phyloP scores from a whole-genome alignment of 2,329 filamentous ascomycete species.

The Penicillium occitanis region DNA sequence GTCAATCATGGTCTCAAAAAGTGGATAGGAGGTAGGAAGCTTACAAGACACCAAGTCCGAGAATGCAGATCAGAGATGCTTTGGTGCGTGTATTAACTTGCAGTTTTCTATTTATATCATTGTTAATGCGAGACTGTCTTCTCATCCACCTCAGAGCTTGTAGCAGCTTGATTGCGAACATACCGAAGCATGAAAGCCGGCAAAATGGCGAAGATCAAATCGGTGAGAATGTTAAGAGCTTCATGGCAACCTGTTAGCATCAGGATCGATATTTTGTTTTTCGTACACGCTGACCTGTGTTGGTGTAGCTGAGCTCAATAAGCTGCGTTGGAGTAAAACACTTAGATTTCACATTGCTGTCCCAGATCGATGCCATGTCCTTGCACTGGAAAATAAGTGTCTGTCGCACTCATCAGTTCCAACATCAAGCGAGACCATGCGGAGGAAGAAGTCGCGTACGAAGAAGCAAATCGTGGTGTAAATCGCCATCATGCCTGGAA shows the following conservation, averaged over 20 bases:
- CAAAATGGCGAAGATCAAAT: neutral
- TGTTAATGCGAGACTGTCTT: neutral
- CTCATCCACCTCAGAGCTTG: neutral
- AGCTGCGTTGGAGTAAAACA: slow-evolving; percentile 48
- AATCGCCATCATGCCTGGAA: neutral
- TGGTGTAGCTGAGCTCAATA: slow-evolving; percentile 47
- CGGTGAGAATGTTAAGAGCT: neutral
- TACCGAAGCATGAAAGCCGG: neutral
- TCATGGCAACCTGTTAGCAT: neutral
- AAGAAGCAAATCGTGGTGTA: neutral
- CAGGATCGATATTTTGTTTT: neutral
- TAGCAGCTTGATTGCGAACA: neutral
- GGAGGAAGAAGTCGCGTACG: neutral
- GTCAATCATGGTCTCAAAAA: neutral
- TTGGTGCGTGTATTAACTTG: neutral
- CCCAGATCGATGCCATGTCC: slow-evolving; percentile 50
- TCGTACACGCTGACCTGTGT: slow-evolving; percentile 28
- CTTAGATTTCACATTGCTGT: slow-evolving; percentile 37
- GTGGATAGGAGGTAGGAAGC: neutral
- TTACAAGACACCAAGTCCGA: neutral
- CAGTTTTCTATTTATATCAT: neutral
- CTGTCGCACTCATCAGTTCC: slow-evolving; percentile 30
- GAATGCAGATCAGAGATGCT: neutral
- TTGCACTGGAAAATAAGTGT: slow-evolving; percentile 53
- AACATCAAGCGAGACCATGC: neutral